Conservation (phyloP, 331 rosid genomes). For the Malus hybrid region DNA sequence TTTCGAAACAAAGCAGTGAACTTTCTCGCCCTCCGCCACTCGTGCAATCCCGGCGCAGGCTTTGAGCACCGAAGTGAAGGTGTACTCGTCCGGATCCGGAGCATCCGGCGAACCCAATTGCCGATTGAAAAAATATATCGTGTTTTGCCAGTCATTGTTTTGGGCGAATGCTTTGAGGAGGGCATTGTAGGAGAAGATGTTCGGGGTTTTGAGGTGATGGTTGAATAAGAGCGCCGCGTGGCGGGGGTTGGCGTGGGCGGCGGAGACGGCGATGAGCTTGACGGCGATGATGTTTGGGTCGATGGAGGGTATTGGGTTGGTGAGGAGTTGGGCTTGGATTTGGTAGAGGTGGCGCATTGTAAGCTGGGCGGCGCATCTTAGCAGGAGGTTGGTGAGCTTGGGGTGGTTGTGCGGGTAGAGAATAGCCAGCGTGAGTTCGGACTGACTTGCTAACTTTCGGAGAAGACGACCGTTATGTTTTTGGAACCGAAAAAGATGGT, state of each 20-base stretch:
- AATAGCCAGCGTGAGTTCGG: constrained; percentile 23
- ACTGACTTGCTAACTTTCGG: not conserved
- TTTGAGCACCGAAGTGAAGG: constrained; percentile 45
- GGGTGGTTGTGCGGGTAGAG: constrained; percentile 26
- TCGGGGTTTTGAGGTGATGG: constrained; percentile 26
- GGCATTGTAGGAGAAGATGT: constrained; percentile 30
- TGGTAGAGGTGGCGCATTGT: constrained; percentile 35
- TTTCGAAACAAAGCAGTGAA: constrained; percentile 31
- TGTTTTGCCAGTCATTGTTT: constrained; percentile 32
- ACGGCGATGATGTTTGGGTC: constrained; percentile 38
- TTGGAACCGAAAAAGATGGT: no score
- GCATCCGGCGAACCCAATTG: constrained; percentile 20
- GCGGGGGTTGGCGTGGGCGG: constrained; percentile 17
- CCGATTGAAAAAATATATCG: constrained; percentile 22
- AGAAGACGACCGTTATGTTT: not conserved
- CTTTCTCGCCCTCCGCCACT: constrained; percentile 27
- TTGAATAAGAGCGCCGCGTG: constrained; percentile 23
- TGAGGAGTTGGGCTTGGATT: constrained; percentile 29
- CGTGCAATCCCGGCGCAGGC: constrained; percentile 41
- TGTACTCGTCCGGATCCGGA: constrained; percentile 36
- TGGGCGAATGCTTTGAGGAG: constrained; percentile 44
- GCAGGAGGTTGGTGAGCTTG: constrained; percentile 29
- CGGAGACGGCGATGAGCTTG: constrained; percentile 37
- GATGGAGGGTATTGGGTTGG: constrained; percentile 35
- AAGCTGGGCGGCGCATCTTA: constrained; percentile 24